phyloP scores from a whole-genome alignment of 139 green algal species.

The Picochlorum sp. region DNA sequence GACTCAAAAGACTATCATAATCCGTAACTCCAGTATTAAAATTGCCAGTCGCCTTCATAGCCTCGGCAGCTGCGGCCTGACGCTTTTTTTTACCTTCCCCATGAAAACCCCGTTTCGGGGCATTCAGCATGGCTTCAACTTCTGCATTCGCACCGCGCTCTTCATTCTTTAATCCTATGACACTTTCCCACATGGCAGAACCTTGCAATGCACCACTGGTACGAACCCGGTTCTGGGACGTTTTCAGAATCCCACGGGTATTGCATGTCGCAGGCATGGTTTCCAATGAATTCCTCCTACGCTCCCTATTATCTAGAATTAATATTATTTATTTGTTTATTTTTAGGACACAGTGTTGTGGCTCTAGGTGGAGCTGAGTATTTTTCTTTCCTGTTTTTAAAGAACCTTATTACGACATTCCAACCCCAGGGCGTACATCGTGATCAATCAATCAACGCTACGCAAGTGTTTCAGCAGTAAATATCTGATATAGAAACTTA shows the following conservation, averaged over 20 bases:
- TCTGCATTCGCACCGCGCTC: conserved; percentile 50
- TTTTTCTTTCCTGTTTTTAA: too few relatives aligned
- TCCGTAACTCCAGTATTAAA: conserved; percentile 60
- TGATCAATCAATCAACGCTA: too few relatives aligned
- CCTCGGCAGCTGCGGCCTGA: conserved; percentile 48
- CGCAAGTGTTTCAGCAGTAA: too few relatives aligned
- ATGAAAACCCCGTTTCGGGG: conserved; percentile 38
- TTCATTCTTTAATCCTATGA: conserved; percentile 58
- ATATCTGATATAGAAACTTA: too few relatives aligned
- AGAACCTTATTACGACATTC: too few relatives aligned
- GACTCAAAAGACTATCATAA: conserved; percentile 54
- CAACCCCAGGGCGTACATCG: too few relatives aligned
- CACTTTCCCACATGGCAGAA: conserved; percentile 74
- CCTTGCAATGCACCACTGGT: conserved; percentile 64
- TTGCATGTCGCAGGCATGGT: conserved; percentile 28
- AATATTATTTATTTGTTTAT: background rate
- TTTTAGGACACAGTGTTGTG: background rate
- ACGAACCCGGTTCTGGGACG: conserved; percentile 46
- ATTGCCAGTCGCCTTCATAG: conserved; percentile 50
- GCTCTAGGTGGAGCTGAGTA: too few relatives aligned
- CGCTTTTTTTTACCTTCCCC: conserved; percentile 30
- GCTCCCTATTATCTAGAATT: background rate
- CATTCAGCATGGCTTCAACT: conserved; percentile 65
- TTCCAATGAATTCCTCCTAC: background rate
- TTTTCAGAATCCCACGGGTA: conserved; percentile 35